Evolutionary conservation across 176 grass and related monocot species (phyloP), one percentile per base, ranked within the genome.

Genomic region (Juncus inflexus): DNA sequence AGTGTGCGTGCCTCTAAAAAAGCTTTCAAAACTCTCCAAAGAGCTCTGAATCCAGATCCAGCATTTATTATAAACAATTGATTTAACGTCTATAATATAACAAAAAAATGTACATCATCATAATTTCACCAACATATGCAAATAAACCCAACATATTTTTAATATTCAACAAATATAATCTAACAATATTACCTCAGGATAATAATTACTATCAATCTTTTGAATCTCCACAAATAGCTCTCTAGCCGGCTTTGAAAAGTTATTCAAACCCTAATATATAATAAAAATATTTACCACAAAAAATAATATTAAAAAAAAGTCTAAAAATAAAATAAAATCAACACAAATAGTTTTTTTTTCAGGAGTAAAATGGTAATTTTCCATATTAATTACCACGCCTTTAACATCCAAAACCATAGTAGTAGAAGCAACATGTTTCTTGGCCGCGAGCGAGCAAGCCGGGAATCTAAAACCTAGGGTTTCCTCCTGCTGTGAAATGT

Each of bases 191-290:
- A 97, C 92, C 87, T 97, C 92, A 57, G 92, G 92, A 71, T 97
- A 97, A 74, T 97, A 91, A 74, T 81, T 81, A 82, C 85, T 89
- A 74, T 97, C 85, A 0, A 97, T 91, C 74, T 90, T 97, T 75
- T 97, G 87, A 81, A 97, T 86, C 55, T 86, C 79, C 71, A 65
- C 49, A 16, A 97, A 91, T 71, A 97, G 70, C 15, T 91, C 92
- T 62, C 87, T 67, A 64, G 82, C 85, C 72, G 72, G 75, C 77
- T 91, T 97, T 56, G 84, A 89, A 62, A 97, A 97, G 60, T 86
- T 91, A 40, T 61, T 89, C 37, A 85, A 64, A 50, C 84, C 77
- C 92, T 97, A 75, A 12, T n/a, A n/a, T n/a, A n/a, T n/a, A 69
- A 68, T 55, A 47, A 47, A 69, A n/a, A n/a, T n/a, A n/a, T n/a